Conservation (phyloP, 2,329 filamentous ascomycete genomes). For the Fusarium xylarioides region DNA sequence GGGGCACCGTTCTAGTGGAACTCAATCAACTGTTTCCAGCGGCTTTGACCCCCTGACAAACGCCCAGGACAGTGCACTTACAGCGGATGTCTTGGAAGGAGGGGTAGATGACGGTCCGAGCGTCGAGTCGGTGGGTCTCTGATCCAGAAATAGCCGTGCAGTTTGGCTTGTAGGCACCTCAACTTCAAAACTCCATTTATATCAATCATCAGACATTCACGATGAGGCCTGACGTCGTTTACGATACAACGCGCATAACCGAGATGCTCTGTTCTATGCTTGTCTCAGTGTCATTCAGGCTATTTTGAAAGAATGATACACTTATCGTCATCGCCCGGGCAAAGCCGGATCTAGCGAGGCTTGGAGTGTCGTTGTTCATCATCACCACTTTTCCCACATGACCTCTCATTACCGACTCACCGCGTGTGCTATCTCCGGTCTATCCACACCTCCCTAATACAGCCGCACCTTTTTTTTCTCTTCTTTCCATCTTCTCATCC, state of each 20-base stretch:
- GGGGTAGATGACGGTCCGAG: constrained; percentile 26
- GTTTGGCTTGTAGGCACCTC: neutral
- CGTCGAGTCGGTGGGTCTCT: constrained; percentile 18
- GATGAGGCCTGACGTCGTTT: neutral
- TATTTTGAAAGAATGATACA: neutral
- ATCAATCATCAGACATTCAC: constrained; percentile 11
- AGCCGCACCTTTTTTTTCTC: constrained; percentile 6
- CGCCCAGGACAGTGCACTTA: constrained; percentile 9
- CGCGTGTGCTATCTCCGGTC: constrained; percentile 17
- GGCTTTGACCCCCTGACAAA: constrained; percentile 14
- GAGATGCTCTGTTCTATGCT: neutral
- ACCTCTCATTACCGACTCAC: constrained; percentile 22
- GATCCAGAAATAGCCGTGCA: constrained; percentile 35
- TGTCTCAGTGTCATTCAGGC: constrained; percentile 1
- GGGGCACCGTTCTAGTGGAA: constrained; percentile 22
- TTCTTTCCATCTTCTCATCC: neutral
- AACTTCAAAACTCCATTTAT: constrained; percentile 30
- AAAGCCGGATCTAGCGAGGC: constrained; percentile 23
- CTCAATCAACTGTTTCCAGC: constrained; percentile 26
- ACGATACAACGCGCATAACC: neutral
- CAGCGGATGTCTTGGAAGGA: neutral
- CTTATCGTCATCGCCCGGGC: constrained; percentile 18
- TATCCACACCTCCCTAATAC: constrained; percentile 10
- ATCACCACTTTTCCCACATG: constrained; percentile 39
- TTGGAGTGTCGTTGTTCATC: constrained; percentile 17